Percentiles rank a stretch among this genome's conserved stretches.
Conservation (phyloP, 805 yeast species). For the Spathaspora boniae region DNA sequence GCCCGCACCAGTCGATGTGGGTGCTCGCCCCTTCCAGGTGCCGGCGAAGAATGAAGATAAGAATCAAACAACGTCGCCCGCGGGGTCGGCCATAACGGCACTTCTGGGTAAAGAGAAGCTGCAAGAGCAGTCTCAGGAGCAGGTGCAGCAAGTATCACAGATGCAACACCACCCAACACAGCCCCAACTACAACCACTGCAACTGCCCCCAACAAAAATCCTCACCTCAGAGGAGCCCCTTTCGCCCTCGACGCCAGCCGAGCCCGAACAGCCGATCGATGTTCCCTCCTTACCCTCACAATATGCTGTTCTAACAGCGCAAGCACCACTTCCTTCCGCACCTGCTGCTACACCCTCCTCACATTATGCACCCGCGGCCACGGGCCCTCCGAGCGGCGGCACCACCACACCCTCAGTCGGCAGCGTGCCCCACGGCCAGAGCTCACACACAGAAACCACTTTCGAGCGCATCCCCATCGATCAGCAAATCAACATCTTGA, state of each 20-base stretch:
- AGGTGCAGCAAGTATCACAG: not conserved
- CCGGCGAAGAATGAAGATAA: too few species aligned
- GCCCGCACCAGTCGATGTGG: too few species aligned
- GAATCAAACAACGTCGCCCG: too few species aligned
- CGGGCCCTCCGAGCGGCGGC: not conserved
- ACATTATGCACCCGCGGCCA: not conserved
- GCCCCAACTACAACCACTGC: slow-evolving; percentile 5
- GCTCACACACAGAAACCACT: too few species aligned
- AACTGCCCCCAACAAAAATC: slow-evolving; percentile 1
- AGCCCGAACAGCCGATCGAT: not conserved
- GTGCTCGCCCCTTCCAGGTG: too few species aligned
- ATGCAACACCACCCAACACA: slow-evolving; percentile 1
- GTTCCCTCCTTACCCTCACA: not conserved
- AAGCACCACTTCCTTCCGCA: not conserved
- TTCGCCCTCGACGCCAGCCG: not conserved
- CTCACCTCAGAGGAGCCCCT: not conserved
- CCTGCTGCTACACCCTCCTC: slow-evolving; percentile 2
- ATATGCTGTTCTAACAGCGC: not conserved
- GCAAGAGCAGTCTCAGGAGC: not conserved
- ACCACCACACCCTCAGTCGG: not conserved
- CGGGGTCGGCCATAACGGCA: too few species aligned
- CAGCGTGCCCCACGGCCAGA: not conserved
- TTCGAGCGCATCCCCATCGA: too few species aligned
- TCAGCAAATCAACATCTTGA: slow-evolving; percentile 23
- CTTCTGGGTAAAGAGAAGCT: not conserved